Conservation (phyloP, 139 green algal species). For the Tetraselmis chui region DNA sequence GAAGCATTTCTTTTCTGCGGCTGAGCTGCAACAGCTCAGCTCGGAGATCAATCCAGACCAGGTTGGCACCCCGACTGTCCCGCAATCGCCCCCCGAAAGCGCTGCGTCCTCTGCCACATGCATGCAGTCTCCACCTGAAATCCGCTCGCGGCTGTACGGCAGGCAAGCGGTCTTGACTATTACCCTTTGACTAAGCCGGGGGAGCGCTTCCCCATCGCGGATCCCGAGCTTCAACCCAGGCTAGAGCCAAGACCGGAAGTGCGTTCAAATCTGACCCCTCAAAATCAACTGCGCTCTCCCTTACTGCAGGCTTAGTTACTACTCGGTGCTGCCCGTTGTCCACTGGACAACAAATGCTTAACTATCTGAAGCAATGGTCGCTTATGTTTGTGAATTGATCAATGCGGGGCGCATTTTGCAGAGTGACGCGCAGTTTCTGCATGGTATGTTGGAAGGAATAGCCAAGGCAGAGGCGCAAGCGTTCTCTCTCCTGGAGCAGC, state of each 20-base stretch:
- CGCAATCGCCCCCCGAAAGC: no score
- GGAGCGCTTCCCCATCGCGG: slow-evolving; percentile 85
- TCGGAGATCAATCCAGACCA: slow-evolving; percentile 30
- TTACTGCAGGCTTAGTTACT: no score
- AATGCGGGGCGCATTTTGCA: slow-evolving; percentile 6
- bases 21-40: slow-evolving; percentile 64
- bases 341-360: no score
- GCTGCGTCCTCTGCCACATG: no score
- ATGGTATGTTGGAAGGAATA: slow-evolving; percentile 77
- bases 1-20: slow-evolving; percentile 64
- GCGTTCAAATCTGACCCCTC: neutral
- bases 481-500: slow-evolving; percentile 50
- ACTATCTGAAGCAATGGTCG: no score
- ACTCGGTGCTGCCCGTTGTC: no score
- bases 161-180: slow-evolving; percentile 69
- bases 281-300: no score
- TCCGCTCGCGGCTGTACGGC: no score
- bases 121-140: no score
- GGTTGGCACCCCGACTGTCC: no score
- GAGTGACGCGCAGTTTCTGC: slow-evolving; percentile 26
- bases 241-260: slow-evolving; percentile 58
- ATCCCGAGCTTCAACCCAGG: slow-evolving; percentile 52
- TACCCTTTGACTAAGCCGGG: slow-evolving; percentile 72
- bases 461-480: slow-evolving; percentile 65
- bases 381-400: neutral